Base-by-base conservation (phyloP, 371 early-diverging fungal genomes). In the Vittaforma corneae region DNA sequence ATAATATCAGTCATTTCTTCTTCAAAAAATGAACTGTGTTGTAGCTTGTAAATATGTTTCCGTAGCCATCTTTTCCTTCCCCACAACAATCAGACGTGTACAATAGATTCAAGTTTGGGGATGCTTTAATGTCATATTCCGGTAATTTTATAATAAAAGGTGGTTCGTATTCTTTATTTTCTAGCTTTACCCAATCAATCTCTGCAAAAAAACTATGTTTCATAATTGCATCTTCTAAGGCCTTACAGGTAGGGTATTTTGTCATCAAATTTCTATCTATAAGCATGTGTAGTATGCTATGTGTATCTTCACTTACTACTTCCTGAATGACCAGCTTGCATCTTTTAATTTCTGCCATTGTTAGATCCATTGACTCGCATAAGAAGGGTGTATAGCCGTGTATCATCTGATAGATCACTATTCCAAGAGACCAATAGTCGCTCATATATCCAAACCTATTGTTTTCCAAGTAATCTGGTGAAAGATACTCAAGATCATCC, bases 131-230 rank as follows among this genome's bases (percentile, higher is more conserved):
- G 16, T 28, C 45, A n/a, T 44, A 44, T 42, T 46, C 42, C 22
- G 51, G 52, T 20, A 29, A 40, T 14, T 55, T 50, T 20, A 62
- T 34, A 48, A 88, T 79, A 77, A 89, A 88, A 3, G 94, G 94
- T 20, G 93, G 87, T 57, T 85, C 82, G 60, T 90, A 83, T 68
- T 87, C 84, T 33, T 84, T 77, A 16, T 82, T 79, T 24, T 81
- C 79, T 35, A 93, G 80, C 52, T 83, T 82, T 55, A 84, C 81
- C 88, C 91, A 93, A 70, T 93, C 88, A 2, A 92, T 85, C 11
- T 86, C 89, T 24, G 84, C 84, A 67, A 95, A 93, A 92, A 94
- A 93, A 48, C 83, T 82, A 78, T 93, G 96, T 45, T 80, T 73
- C 79, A 89, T 90, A 75, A 95, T 91, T 72, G 90, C 91, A 14